A percentile compares a stretch with the other conserved stretches of the same genome.
Evolutionary conservation across 2,329 filamentous ascomycete genomes (phyloP).

Genomic region (Plectosphaerella cucumerina): DNA sequence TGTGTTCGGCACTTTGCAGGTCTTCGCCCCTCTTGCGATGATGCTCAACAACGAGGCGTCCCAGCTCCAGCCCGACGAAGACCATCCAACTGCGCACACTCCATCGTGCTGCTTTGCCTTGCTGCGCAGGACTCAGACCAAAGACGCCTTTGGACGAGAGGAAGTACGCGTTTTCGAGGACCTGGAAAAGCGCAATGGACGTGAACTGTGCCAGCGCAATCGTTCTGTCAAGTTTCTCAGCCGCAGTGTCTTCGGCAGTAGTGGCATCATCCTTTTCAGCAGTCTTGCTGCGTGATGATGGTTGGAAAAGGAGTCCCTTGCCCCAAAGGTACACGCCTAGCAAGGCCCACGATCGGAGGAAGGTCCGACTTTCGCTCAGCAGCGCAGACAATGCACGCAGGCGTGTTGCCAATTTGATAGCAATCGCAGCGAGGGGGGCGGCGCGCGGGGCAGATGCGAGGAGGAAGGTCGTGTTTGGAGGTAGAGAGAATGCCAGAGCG

Average conservation of each 20-base stretch:
- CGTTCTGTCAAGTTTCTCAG: conserved; percentile 33
- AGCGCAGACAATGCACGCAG: conserved; percentile 60
- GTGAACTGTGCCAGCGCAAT: conserved; percentile 67
- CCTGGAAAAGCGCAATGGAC: conserved; percentile 67
- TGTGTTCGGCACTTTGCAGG: conserved; percentile 34
- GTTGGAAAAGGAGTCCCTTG: conserved; percentile 39
- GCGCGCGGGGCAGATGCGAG: conserved; percentile 33
- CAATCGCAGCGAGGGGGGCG: conserved; percentile 33
- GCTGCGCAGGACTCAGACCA: conserved; percentile 48
- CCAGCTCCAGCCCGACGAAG: conserved; percentile 73
- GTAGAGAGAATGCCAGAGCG: conserved; percentile 47
- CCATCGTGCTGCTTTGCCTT: conserved; percentile 62
- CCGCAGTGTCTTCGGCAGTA: conserved; percentile 29
- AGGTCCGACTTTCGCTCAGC: conserved; percentile 67
- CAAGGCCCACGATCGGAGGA: conserved; percentile 72
- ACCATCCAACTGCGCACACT: conserved; percentile 77
- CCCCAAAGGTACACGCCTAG: conserved; percentile 70
- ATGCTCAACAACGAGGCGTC: conserved; percentile 52
- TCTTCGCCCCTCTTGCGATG: conserved; percentile 28
- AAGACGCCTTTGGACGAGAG: conserved; percentile 71
- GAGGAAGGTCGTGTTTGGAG: conserved; percentile 43
- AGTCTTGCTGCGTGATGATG: conserved; percentile 19
- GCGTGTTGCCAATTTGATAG: conserved; percentile 45
- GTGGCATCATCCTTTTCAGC: conserved; percentile 22
- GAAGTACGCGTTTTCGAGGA: conserved; percentile 79